Evolutionary conservation across 768 basidiomycete species (phyloP), one percentile per base, ranked within the genome.

Genomic region (Hydnomerulius pinastri): DNA sequence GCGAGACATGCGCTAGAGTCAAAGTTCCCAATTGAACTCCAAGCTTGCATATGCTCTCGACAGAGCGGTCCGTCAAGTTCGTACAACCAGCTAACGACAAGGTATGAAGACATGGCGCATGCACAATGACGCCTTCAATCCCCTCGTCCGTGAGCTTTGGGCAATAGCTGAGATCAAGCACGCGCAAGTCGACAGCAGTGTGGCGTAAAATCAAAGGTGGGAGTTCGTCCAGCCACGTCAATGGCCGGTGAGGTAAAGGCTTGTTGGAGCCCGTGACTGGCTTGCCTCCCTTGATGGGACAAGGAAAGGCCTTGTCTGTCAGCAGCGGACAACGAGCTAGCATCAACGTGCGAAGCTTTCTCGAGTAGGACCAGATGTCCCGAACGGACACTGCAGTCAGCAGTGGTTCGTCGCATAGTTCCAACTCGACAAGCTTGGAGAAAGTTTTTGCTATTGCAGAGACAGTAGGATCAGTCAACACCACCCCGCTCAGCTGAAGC

Each of bases 361-460:
- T 82, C 38, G 87, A 87, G 68, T 84, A 90, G 25, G 78, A 76
- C 78, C 93, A 87, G n/a, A 97, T 76, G 61, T 92, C 90, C 30
- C 87, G 81, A 28, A 92, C 76, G 0, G 90, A 83, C 39, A 78
- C 64, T 6, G 81, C 78, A 7, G 87, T 89, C 47, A 97, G 60
- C 33, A 83, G 74, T 9, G 81, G 79, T 53, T 92, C 83, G 60
- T 79, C 79, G 60, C 72, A 82, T 30, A 95, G 71, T 63, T 97
- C 93, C 54, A 96, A 74, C 67, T 95, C 93, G 46, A 87, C 73
- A 21, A 97, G 81, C 51, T 81, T 78, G 4, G 88, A 83, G 63
- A 90, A 92, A 9, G 82, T 77, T 48, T 81, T 85, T 15, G 84
- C 86, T 56, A 97, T 79, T 11, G 83, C 79, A 50, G 83, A 82